Evolutionary conservation across 768 basidiomycete species (phyloP).

Genomic region (Lactifluus volemus): DNA sequence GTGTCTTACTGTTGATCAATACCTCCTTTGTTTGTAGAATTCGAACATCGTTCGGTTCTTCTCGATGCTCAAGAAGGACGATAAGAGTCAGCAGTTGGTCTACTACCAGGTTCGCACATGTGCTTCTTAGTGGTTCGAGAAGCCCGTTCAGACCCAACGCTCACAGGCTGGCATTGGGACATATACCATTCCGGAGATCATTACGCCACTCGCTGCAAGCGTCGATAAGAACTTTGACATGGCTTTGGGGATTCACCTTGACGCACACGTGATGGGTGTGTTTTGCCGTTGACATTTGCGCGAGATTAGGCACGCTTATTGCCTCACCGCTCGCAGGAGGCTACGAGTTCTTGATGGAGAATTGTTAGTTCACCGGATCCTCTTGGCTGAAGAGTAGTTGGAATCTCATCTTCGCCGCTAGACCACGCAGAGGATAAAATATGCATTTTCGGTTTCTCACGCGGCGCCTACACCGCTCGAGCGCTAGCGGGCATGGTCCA

Average conservation of each 20-base stretch:
- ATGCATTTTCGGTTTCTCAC: constrained; percentile 73
- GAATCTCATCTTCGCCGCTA: constrained; percentile 21
- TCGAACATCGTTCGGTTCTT: constrained; percentile 66
- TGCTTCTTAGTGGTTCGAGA: neutral
- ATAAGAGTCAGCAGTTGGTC: constrained; percentile 50
- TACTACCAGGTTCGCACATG: constrained; percentile 54
- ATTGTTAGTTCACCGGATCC: constrained; percentile 36
- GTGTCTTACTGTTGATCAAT: neutral
- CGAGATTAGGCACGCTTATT: neutral
- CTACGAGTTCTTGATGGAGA: constrained; percentile 74
- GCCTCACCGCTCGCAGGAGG: constrained; percentile 38
- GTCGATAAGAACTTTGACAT: constrained; percentile 48
- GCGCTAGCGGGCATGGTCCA: constrained; percentile 71
- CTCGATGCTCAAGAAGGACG: constrained; percentile 61
- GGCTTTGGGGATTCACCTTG: constrained; percentile 53
- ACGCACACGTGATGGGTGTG: constrained; percentile 64
- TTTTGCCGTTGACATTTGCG: neutral
- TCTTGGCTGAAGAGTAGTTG: neutral
- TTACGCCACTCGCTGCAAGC: constrained; percentile 47
- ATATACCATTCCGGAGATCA: constrained; percentile 54
- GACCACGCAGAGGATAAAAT: constrained; percentile 68
- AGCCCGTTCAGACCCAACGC: neutral
- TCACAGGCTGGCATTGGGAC: constrained; percentile 63
- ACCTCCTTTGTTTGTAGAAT: constrained; percentile 35
- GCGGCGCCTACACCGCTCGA: constrained; percentile 64